Base-by-base conservation (phyloP, 495 filamentous ascomycete species). In the Immersiella caudata region DNA sequence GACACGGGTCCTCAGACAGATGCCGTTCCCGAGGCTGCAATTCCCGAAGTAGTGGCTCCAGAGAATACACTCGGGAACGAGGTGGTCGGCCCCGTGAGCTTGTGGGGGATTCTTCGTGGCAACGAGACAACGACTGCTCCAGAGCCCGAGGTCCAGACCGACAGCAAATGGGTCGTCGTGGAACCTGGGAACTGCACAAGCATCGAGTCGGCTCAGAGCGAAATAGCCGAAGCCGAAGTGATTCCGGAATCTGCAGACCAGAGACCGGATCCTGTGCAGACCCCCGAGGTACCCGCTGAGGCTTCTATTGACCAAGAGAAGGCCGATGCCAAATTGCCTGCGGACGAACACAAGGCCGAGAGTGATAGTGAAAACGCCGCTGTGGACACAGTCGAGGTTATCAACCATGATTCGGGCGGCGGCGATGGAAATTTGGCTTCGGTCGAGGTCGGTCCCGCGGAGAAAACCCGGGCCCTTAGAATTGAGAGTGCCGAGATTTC, bases 361-460 rank as follows among this genome's bases (percentile, higher is more conserved):
- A 14, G 16, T 2, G 40, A 4, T 2, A 14, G 14, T 46, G 40
- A 46, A 18, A 46, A 12, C 40, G 40, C 16, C 16, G 11, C 2
- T 18, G 40, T 36, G 5, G 33, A 36, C 33, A 12, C 16, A 2
- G 5, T 46, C 40, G 40, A 14, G 40, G 14, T 46, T 12, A 12
- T 12, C 16, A 12, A 46, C 40, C 5, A 14, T 12, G 14, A 46
- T 6, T 46, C 14, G 40, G 40, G 40, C 14, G 40, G 40, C 40
- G 40, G 11, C 40, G 40, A 46, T 12, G 40, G 29, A 33, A 33
- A 46, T 46, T 18, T 46, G 40, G 40, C 40, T 18, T 46, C 40
- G 40, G 52, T 55, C n/a, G 52, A 55, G 52, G 52, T 4, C 21
- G 52, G 21, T 55, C 52, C 52, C 52, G 25, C 20, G n/a, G 52